Percentiles rank a stretch among this genome's conserved stretches.
These are phyloP conservation scores for Vitis riparia DNA, from an alignment of 164 flowering plant genomes.

Conservation along the genomic window DNA sequence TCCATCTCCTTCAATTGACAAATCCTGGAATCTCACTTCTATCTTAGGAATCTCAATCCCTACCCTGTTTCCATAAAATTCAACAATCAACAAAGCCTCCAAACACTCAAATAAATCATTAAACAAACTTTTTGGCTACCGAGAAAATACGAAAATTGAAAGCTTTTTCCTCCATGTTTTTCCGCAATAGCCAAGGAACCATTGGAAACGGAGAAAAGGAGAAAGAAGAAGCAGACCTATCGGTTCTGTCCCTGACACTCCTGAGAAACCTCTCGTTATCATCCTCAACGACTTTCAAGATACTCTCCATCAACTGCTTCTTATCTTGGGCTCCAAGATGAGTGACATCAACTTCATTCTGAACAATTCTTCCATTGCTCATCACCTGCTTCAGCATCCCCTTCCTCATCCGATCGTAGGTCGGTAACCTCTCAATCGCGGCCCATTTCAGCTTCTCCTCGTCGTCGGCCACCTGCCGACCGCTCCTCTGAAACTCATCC, in stretches of 20 bases:
- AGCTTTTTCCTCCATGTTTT: background rate
- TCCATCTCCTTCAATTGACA: conserved; percentile 20
- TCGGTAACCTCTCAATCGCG: conserved; percentile 26
- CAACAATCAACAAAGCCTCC: background rate
- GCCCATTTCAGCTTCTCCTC: conserved; percentile 25
- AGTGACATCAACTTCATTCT: conserved; percentile 15
- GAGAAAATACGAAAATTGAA: background rate
- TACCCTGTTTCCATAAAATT: conserved; percentile 4
- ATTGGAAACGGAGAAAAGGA: background rate
- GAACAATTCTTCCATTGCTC: conserved; percentile 14
- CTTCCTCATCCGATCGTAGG: conserved; percentile 21
- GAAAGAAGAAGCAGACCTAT: background rate
- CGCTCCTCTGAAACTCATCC: conserved; percentile 37
- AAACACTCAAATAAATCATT: background rate
- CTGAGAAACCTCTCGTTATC: conserved; percentile 24
- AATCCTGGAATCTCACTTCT: conserved; percentile 14
- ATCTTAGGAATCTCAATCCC: conserved; percentile 15
- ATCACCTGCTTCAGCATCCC: conserved; percentile 12
- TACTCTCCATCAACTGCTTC: conserved; percentile 20
- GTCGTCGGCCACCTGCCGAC: conserved; percentile 11
- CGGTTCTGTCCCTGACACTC: conserved; percentile 8
- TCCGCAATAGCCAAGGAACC: background rate
- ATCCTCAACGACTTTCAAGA: conserved; percentile 18
- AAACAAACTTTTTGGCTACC: background rate
- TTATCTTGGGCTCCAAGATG: conserved; percentile 14